Evolutionary conservation across 208 protist species (phyloP).

Genomic region (Naegleria gruberi): DNA sequence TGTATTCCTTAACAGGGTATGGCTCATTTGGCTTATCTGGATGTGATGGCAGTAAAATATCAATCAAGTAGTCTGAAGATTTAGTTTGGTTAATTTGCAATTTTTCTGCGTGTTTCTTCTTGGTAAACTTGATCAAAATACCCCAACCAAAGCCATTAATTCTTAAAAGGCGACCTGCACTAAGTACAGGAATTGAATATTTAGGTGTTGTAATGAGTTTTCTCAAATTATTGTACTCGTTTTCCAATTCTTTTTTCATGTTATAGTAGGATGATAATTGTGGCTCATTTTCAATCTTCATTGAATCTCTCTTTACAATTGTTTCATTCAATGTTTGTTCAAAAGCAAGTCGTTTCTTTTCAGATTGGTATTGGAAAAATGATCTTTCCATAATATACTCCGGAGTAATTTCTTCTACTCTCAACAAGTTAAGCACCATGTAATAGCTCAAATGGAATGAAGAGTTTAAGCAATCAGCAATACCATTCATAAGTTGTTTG

Average conservation of each 20-base stretch:
- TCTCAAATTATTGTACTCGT: not conserved
- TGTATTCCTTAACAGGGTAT: not conserved
- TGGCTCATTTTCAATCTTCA: not conserved
- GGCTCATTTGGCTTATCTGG: not conserved
- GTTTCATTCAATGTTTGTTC: slow-evolving; percentile 35
- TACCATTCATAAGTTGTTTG: slow-evolving; percentile 82
- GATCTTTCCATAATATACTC: slow-evolving; percentile 92
- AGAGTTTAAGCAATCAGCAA: slow-evolving; percentile 80
- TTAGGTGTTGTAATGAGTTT: not conserved
- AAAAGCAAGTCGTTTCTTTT: slow-evolving; percentile 67
- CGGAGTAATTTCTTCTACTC: slow-evolving; percentile 93
- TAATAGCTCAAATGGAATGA: slow-evolving; percentile 98
- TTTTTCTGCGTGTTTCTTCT: slow-evolving; percentile 19
- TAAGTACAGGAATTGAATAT: not conserved
- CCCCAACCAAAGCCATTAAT: slow-evolving; percentile 53
- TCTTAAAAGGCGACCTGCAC: not conserved
- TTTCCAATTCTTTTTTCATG: not conserved
- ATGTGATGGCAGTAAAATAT: not conserved
- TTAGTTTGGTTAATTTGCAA: not conserved
- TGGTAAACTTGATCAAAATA: slow-evolving; percentile 55
- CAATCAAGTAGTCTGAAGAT: slow-evolving; percentile 20
- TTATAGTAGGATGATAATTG: not conserved
- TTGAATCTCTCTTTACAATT: not conserved
- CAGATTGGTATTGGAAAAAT: slow-evolving; percentile 93
- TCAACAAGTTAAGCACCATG: slow-evolving; percentile 96